A percentile compares a stretch with the other conserved stretches of the same genome.
Conservation (phyloP, 768 basidiomycete genomes). For the Suillus decipiens region DNA sequence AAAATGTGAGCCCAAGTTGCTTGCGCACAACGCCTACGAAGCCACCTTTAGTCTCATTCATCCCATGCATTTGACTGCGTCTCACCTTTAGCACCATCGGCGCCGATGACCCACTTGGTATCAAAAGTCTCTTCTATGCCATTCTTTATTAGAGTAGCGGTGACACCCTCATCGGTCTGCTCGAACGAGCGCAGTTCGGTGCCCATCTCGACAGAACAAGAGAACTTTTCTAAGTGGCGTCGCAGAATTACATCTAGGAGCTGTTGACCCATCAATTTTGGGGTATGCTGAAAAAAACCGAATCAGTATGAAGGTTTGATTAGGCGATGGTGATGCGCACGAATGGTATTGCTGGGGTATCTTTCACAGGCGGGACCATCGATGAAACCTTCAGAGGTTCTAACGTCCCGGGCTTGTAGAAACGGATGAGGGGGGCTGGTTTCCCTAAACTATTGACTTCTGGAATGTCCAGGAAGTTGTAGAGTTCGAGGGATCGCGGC, state of each 20-base stretch:
- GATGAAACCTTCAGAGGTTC: conserved; percentile 7
- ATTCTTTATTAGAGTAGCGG: conserved; percentile 14
- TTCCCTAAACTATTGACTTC: conserved; percentile 35
- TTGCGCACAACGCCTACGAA: conserved; percentile 11
- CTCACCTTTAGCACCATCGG: conserved; percentile 23
- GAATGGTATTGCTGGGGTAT: conserved; percentile 28
- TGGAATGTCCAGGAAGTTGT: conserved; percentile 38
- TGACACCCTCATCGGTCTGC: conserved; percentile 34
- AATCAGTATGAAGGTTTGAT: not conserved
- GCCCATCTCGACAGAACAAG: conserved; percentile 35
- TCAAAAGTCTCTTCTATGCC: conserved; percentile 8
- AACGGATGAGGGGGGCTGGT: conserved; percentile 29
- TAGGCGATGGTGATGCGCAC: conserved; percentile 18
- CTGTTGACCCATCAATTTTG: conserved; percentile 17
- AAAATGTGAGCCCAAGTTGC: conserved; percentile 13
- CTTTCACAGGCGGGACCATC: conserved; percentile 20
- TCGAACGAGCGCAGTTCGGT: conserved; percentile 37
- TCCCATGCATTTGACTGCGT: not conserved
- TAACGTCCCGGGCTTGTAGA: conserved; percentile 27
- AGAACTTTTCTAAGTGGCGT: conserved; percentile 9
- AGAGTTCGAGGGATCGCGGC: conserved; percentile 46
- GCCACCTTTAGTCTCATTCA: not conserved
- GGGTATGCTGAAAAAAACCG: not conserved
- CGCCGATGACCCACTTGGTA: conserved; percentile 17
- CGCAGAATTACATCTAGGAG: conserved; percentile 27